Evolutionary conservation across 148 eudicot species (phyloP), one percentile per base, ranked within the genome.

Genomic region (Silene latifolia): DNA sequence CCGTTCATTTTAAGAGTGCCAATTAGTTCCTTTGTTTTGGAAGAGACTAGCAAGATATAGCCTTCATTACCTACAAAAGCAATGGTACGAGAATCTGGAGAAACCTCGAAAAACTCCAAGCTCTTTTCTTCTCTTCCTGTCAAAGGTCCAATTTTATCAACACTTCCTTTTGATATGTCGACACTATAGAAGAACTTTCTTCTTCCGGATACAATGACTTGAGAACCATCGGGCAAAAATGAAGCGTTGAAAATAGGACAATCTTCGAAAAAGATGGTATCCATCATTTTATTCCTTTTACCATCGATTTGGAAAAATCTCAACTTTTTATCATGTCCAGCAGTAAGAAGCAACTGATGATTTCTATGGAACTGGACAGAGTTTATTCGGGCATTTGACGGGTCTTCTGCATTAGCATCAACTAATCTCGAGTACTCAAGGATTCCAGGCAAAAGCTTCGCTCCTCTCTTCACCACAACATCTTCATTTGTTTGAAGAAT

Each of bases 1-100:
- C 98, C 97, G 44, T 94, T 94, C 97, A 94, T 94, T 74, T 94
- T 94, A 4, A 94, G 86, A 12, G 96, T 94, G 21, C 96, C 97
- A 27, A 94, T 90, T 18, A 94, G 85, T 74, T 90, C 89, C 79
- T 94, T 91, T 3, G 98, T 87, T 79, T 87, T 91, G 32, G 96
- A 18, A 51, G 98, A 94, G 57, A 94, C 97, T 67, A 94, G 73
- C 69, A 91, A 78, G 76, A 94, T 87, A 78, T 88, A 90, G 29
- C 98, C 98, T 86, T 92, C 97, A 74, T 91, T 94, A 42, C 97
- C 98, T 68, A 89, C 72, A 82, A 94, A 90, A 5, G 97, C 96
- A 57, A 94, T 91, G 11, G 92, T 94, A 4, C 74, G 83, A n/a
- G 98, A 94, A 88, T 94, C 96, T 1, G 98, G 93, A 63, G 97